Conservation (phyloP, 805 yeast genomes). For the Metschnikowia shivogae region DNA sequence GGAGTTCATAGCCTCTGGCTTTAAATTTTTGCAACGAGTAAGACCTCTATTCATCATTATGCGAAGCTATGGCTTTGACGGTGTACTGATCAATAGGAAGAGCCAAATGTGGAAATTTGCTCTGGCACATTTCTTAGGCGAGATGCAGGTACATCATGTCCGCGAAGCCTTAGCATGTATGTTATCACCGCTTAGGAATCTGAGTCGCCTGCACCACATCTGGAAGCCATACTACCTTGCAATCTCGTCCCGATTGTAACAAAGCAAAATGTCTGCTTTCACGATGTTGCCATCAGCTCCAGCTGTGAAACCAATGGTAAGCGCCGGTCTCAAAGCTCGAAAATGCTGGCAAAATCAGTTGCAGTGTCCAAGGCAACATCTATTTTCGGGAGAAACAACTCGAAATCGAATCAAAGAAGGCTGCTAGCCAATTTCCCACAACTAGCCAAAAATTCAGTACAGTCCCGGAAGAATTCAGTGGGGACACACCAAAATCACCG, state of each 20-base stretch:
- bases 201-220: neutral
- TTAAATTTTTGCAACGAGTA: neutral
- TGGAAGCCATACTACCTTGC: neutral
- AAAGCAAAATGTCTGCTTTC: slow-evolving; percentile 8
- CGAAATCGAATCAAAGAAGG: neutral
- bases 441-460: neutral
- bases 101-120: too few relatives aligned
- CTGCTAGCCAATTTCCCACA: neutral
- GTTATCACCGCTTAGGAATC: neutral
- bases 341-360: neutral
- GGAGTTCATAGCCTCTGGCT: too few relatives aligned
- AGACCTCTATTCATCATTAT: too few relatives aligned
- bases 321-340: neutral
- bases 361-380: neutral
- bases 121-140: neutral
- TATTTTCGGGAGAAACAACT: neutral
- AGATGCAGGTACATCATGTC: slow-evolving; percentile 2
- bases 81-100: too few relatives aligned
- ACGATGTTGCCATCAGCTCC: slow-evolving; percentile 8
- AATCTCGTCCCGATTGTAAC: neutral
- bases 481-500: neutral
- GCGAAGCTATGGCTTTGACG: too few relatives aligned
- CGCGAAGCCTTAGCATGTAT: neutral
- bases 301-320: neutral
- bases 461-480: neutral